Base-by-base conservation (phyloP, 257 asterid genomes). In the Capsicum pubescens region DNA sequence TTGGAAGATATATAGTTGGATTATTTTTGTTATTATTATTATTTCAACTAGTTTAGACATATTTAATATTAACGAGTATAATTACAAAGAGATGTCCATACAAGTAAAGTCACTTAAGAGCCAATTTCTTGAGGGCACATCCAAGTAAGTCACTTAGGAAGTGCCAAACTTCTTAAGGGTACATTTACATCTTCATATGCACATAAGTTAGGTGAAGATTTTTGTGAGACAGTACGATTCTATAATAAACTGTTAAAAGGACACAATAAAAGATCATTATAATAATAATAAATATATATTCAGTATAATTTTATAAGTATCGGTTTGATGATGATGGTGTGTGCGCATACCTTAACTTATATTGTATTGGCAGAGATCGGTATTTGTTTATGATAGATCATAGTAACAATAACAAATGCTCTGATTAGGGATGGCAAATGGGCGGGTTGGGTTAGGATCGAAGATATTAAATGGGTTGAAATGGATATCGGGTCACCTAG, bases 131-230 rank as follows among this genome's bases (percentile, higher is more conserved):
- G 60, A 72, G 60, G 60, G 60, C 7, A 72, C 58, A n/a, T 50
- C 19, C 59, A 72, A 71, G n/a, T 48, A 46, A 71, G 35, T 44
- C 57, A 71, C 39, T n/a, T 15, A 16, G 8, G 60, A 72, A 72
- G 80, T 72, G 80, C 60, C 80, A 72, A 26, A 72, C 80, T 72
- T 72, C 80, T 21, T 19, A 58, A 72, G 80, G 80, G 12, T 72
- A 48, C 59, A 72, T 72, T 72, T 48, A 72, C 19, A 19, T 19
- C 42, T 72, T 48, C n/a, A 19, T 3, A 19, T 19, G 11, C 0
- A 0, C 19, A 6, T n/a, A 72, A 0, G 60, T n/a, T 70, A 72
- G 7, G 42, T 8, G 14, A 11, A 64, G 44, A 21, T 11, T 26
- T 59, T 59, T n/a, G 4, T 16, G 26, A 57, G 9, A 2, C 42